phyloP scores from a whole-genome alignment of 1,284 basidiomycete species.

The Athelia psychrophila region DNA sequence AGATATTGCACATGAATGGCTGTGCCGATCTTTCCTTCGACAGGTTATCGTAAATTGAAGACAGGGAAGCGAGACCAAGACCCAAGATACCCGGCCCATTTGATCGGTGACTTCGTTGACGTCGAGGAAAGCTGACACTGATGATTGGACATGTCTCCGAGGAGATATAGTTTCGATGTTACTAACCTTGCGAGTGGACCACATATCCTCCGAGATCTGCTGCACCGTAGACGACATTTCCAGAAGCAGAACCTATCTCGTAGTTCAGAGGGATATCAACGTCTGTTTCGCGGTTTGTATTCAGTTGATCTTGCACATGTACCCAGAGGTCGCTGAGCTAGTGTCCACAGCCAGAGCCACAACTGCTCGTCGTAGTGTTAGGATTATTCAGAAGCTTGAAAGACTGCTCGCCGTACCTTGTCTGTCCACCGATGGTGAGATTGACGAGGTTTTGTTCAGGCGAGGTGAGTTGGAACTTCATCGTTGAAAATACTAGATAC shows the following conservation, averaged over 20 bases:
- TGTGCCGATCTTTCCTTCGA: background rate
- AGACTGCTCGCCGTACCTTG: background rate
- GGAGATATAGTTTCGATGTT: background rate
- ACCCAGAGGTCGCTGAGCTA: background rate
- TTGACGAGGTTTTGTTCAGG: background rate
- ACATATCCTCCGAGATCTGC: background rate
- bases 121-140: background rate
- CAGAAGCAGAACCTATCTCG: background rate
- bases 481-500: background rate
- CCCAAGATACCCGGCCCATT: background rate
- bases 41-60: background rate
- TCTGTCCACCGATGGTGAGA: background rate
- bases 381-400: background rate
- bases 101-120: background rate
- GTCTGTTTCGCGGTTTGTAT: background rate
- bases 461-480: background rate
- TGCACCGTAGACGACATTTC: background rate
- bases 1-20: constrained; percentile 31
- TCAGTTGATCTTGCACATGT: background rate
- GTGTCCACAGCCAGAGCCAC: background rate
- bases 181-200: background rate
- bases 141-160: background rate
- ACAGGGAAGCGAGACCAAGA: background rate
- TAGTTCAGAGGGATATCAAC: background rate
- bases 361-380: background rate